Evolutionary conservation across 2,329 filamentous ascomycete species (phyloP), one percentile per base, ranked within the genome.

Genomic region (Ramularia endophylla): DNA sequence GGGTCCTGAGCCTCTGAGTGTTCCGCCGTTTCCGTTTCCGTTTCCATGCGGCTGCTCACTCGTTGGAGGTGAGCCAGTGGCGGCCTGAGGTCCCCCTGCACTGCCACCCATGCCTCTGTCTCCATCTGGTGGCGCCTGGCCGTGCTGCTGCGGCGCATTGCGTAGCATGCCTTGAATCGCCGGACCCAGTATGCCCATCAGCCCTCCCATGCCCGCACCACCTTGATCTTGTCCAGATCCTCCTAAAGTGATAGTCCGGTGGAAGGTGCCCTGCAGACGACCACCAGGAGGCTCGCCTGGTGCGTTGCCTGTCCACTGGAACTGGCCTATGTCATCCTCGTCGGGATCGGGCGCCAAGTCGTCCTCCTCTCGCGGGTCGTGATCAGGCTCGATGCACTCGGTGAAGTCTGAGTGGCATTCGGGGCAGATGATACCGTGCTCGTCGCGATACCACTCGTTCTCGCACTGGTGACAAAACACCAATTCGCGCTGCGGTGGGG

Each of bases 381-480:
- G 79, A 2, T 75, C 72, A 7, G 63, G 56, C 52, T 73, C 70
- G 36, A 73, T 70, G 55, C 97, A 87, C 67, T 98, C 89, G 12
- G 80, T 87, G 52, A 87, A 81, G 15, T 94, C 87, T 27, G 80
- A 80, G 3, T 73, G 61, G 61, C 92, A 98, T n/a, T 69, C 64
- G 12, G 88, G 87, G 60, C 92, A 98, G 12, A 67, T 69, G 48
- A 94, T 66, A 18, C 75, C 81, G 51, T 75, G 72, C 49, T 84
- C 75, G 45, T 86, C 78, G 45, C 78, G 72, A 57, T 83, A 86
- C 87, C 88, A 97, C 62, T 95, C 83, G 49, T 84, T 68, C 38
- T 75, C 63, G 67, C 92, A 97, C 46, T 74, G 68, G 65, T 97
- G 87, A 65, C 92, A 98, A 64, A 77, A 94, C 40, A 95, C 82